Conservation (phyloP, 2,329 filamentous ascomycete species). For the Fusarium sp. region DNA sequence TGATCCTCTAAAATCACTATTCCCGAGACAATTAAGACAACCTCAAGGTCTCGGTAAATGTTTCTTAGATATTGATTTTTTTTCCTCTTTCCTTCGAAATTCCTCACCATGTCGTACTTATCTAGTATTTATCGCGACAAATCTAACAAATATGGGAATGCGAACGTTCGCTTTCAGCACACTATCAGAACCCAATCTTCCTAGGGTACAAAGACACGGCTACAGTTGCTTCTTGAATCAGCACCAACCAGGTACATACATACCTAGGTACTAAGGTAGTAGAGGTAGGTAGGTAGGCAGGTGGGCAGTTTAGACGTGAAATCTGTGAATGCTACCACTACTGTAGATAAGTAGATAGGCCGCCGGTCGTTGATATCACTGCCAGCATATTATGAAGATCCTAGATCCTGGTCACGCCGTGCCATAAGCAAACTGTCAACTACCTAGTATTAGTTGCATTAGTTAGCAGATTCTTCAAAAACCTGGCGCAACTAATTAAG, state of each 20-base stretch:
- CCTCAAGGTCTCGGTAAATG: slow-evolving; percentile 11
- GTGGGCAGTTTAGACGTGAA: not conserved
- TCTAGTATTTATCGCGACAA: not conserved
- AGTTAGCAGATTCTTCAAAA: slow-evolving; percentile 11
- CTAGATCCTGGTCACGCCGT: slow-evolving; percentile 8
- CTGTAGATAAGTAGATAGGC: not conserved
- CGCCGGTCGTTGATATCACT: not conserved
- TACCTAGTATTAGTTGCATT: slow-evolving; percentile 12
- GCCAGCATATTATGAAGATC: not conserved
- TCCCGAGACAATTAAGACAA: slow-evolving; percentile 35
- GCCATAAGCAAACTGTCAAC: slow-evolving; percentile 4
- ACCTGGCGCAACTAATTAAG: slow-evolving; percentile 27
- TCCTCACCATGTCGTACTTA: slow-evolving; percentile 4
- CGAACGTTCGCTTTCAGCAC: not conserved
- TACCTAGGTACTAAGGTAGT: too few relatives aligned
- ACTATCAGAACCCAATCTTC: not conserved
- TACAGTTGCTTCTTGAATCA: not conserved
- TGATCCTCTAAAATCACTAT: slow-evolving; percentile 19
- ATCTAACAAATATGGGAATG: not conserved
- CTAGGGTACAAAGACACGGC: not conserved
- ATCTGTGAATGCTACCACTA: not conserved
- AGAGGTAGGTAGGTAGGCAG: not conserved
- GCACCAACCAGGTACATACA: not conserved
- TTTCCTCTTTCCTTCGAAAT: not conserved
- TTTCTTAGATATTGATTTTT: not conserved